Evolutionary conservation across 768 basidiomycete species (phyloP).

Genomic region (Chalciporus pseudorubinellus): DNA sequence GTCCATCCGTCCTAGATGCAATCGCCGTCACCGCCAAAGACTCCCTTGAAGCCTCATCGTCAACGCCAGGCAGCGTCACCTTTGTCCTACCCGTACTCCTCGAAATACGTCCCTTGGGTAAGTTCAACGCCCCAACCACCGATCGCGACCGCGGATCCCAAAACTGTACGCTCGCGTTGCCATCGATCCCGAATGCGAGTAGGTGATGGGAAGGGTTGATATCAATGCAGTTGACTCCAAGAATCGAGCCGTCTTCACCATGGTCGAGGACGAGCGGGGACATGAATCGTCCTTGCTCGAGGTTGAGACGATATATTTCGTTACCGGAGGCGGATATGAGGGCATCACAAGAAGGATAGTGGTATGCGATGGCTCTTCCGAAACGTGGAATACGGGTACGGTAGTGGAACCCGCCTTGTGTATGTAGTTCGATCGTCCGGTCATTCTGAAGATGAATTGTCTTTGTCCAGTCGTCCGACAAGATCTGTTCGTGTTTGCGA

Average conservation of each 20-base stretch:
- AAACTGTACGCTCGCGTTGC: slow-evolving; percentile 84
- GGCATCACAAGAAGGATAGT: slow-evolving; percentile 91
- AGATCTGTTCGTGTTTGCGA: slow-evolving; percentile 52
- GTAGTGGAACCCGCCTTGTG: slow-evolving; percentile 90
- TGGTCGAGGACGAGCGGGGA: slow-evolving; percentile 65
- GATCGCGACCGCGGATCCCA: slow-evolving; percentile 92
- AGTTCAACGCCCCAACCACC: slow-evolving; percentile 62
- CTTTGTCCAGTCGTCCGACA: slow-evolving; percentile 99
- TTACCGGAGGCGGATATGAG: slow-evolving; percentile 80
- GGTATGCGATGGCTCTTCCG: slow-evolving; percentile 89
- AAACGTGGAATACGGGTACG: slow-evolving; percentile 92
- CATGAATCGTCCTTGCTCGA: slow-evolving; percentile 93
- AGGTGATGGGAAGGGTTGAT: slow-evolving; percentile 92
- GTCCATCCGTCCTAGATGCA: slow-evolving; percentile 79
- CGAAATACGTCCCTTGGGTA: slow-evolving; percentile 55
- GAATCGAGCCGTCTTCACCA: slow-evolving; percentile 52
- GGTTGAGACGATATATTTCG: slow-evolving; percentile 90
- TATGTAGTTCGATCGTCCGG: slow-evolving; percentile 92
- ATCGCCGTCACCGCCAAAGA: slow-evolving; percentile 74
- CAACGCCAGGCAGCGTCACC: slow-evolving; percentile 33
- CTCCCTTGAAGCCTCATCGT: slow-evolving; percentile 30
- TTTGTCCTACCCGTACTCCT: slow-evolving; percentile 37
- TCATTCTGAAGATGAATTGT: slow-evolving; percentile 95
- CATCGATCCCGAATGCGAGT: slow-evolving; percentile 86
- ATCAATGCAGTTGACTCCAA: slow-evolving; percentile 88